These are phyloP conservation scores for Pyrus betulifolia DNA, from an alignment of 306 rosid species.

Conservation along the genomic window DNA sequence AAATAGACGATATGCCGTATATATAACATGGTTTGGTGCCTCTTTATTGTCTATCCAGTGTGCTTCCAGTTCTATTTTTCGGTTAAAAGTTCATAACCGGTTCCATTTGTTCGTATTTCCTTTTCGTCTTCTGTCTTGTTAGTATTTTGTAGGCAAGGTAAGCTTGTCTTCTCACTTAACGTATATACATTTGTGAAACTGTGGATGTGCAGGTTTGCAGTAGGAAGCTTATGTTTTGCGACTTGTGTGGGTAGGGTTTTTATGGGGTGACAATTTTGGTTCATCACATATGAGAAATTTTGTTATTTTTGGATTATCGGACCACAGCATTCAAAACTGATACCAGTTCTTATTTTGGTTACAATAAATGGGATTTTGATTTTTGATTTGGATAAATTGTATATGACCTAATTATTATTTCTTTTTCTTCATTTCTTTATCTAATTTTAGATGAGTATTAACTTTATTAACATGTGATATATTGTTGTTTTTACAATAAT, in stretches of 20 bases:
- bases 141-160: background rate
- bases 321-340: conserved; percentile 27
- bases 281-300: conserved; percentile 40
- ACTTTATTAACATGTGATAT: background rate
- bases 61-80: background rate
- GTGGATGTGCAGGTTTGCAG: conserved; percentile 34
- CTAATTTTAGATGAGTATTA: conserved; percentile 12
- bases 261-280: conserved; percentile 46
- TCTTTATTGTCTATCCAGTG: background rate
- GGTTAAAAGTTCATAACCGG: background rate
- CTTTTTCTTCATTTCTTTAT: background rate
- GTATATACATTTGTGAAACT: background rate
- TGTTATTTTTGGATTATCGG: conserved; percentile 31
- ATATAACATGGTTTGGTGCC: background rate
- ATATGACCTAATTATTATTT: conserved; percentile 39
- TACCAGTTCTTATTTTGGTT: conserved; percentile 19
- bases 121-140: background rate
- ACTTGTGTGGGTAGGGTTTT: conserved; percentile 23
- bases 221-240: conserved; percentile 13
- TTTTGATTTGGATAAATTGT: conserved; percentile 46
- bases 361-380: conserved; percentile 35
- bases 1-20: background rate
- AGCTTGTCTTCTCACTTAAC: background rate
- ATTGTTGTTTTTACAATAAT: background rate
- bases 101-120: background rate